These are phyloP conservation scores for Coniella vitis DNA, from an alignment of 2,329 filamentous ascomycete genomes.

Conservation along the genomic window DNA sequence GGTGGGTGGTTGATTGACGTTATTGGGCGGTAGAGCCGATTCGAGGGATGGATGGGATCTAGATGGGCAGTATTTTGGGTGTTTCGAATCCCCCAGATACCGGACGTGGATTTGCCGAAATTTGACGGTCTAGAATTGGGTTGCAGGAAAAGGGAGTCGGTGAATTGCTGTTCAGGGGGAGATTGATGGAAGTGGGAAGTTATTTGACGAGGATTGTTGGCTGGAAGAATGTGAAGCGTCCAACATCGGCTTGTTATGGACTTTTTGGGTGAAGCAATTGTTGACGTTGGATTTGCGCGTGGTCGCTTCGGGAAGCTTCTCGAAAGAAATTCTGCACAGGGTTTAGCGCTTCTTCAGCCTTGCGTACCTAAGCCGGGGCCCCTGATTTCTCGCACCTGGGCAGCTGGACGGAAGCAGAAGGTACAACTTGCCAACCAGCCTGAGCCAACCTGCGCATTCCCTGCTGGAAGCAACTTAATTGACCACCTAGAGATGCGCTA, in stretches of 20 bases:
- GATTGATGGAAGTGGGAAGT: background rate
- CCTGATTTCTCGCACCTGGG: no score
- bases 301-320: conserved; percentile 27
- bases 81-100: background rate
- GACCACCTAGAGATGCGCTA: no score
- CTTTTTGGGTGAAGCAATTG: background rate
- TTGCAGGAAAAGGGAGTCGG: background rate
- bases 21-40: conserved; percentile 1
- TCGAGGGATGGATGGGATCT: background rate
- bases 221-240: no score
- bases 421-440: background rate
- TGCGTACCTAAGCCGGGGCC: background rate
- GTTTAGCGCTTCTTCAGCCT: conserved; percentile 20
- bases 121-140: no score
- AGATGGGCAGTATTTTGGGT: background rate
- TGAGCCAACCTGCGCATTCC: no score
- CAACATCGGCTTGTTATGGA: no score
- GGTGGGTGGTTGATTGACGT: background rate
- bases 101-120: no score
- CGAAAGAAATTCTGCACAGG: conserved; percentile 26
- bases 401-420: no score
- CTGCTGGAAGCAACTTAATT: no score
- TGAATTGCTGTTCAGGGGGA: conserved; percentile 1
- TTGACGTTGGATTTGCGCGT: background rate
- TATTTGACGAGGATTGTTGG: background rate